Percentiles rank a stretch among this genome's conserved stretches.
Conservation (phyloP, 441 rosid species). For the Breynia disticha region DNA sequence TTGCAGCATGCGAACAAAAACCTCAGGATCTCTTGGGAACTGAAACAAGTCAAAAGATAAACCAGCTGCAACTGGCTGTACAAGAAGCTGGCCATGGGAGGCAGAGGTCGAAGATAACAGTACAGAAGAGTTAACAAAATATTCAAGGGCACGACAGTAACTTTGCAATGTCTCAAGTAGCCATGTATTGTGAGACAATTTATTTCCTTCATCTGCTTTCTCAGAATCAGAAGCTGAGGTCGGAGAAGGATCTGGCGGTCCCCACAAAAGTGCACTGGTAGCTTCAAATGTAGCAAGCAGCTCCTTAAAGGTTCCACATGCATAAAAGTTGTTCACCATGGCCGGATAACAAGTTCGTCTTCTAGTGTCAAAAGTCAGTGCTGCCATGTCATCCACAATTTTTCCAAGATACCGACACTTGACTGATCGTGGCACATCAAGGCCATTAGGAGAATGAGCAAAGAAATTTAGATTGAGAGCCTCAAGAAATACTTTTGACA, state of each 20-base stretch:
- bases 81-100: constrained; percentile 86
- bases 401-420: constrained; percentile 94
- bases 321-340: constrained; percentile 88
- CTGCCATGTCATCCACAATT: constrained; percentile 79
- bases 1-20: constrained; percentile 79
- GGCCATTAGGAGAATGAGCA: constrained; percentile 59
- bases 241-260: constrained; percentile 47
- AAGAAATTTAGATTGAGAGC: constrained; percentile 73
- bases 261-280: constrained; percentile 86
- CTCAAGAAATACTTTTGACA: constrained; percentile 78
- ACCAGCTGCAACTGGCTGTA: constrained; percentile 84
- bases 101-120: constrained; percentile 64
- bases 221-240: constrained; percentile 47
- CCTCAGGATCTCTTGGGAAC: constrained; percentile 91
- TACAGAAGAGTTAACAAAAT: constrained; percentile 70
- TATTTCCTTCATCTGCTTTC: constrained; percentile 62
- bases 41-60: constrained; percentile 82
- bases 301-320: constrained; percentile 82
- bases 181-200: constrained; percentile 60
- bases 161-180: constrained; percentile 75
- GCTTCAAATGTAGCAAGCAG: constrained; percentile 94
- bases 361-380: constrained; percentile 74
- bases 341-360: constrained; percentile 73
- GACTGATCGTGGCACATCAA: constrained; percentile 52
- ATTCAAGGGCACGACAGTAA: constrained; percentile 75